phyloP scores from a whole-genome alignment of 768 basidiomycete genomes.

The Pleurotus tuoliensis region DNA sequence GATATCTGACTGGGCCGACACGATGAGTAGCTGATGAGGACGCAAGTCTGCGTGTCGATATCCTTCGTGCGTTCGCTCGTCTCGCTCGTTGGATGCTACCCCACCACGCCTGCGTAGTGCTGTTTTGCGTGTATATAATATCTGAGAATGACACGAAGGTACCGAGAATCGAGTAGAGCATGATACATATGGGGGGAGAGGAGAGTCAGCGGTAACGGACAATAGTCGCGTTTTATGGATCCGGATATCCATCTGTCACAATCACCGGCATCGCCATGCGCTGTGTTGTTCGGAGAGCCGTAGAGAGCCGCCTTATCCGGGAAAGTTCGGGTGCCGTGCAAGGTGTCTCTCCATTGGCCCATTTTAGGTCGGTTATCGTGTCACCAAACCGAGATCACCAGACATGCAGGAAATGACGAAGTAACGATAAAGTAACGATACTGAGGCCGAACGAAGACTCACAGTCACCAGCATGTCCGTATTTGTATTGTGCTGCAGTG shows the following conservation, averaged over 20 bases:
- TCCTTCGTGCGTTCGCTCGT: not conserved
- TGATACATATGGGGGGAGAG: not conserved
- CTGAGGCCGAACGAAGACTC: not conserved
- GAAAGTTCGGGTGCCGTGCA: not conserved
- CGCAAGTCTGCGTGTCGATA: not conserved
- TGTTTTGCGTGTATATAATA: conserved; percentile 5
- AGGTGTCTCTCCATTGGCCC: not conserved
- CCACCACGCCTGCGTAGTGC: conserved; percentile 8
- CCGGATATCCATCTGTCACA: not conserved
- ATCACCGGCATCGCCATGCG: not conserved
- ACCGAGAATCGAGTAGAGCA: conserved; percentile 6
- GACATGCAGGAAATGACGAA: not conserved
- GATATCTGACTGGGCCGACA: not conserved
- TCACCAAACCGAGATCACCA: not conserved
- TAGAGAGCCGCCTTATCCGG: not conserved
- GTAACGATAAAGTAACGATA: not conserved
- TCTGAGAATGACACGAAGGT: conserved; percentile 8
- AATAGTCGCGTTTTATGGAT: not conserved
- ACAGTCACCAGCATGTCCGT: not conserved
- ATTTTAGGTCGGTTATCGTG: not conserved
- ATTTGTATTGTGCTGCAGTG: not conserved
- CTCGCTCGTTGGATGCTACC: conserved; percentile 6
- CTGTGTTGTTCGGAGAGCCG: not conserved
- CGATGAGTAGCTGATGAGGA: not conserved
- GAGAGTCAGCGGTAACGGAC: not conserved